Percentiles rank a stretch among this genome's conserved stretches.
Evolutionary conservation across 371 early-diverging fungal genomes (phyloP).

Genomic region (Mortierella sp.): DNA sequence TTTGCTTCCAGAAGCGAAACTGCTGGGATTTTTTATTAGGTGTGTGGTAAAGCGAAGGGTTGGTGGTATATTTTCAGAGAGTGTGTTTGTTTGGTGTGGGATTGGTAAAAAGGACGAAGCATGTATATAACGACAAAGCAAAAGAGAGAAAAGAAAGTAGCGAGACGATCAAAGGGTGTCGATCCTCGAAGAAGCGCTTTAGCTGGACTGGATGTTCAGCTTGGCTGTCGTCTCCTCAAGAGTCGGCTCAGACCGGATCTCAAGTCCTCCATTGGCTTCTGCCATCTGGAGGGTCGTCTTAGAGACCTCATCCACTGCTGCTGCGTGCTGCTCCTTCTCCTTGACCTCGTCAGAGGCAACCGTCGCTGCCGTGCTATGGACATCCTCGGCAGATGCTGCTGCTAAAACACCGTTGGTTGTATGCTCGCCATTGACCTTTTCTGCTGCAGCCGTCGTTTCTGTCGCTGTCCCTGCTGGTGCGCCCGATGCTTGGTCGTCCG

Average conservation of each 20-base stretch:
- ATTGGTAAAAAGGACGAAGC: neutral
- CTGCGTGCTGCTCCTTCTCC: neutral
- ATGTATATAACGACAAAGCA: neutral
- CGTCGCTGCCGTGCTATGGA: neutral
- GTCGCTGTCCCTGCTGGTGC: slow-evolving; percentile 2
- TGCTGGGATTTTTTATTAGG: neutral
- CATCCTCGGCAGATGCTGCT: neutral
- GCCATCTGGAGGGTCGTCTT: slow-evolving; percentile 9
- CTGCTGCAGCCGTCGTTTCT: neutral
- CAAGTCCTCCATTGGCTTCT: slow-evolving; percentile 18
- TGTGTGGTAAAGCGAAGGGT: neutral
- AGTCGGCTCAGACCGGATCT: slow-evolving; percentile 15
- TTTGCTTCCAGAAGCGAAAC: neutral
- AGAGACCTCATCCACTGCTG: slow-evolving; percentile 12
- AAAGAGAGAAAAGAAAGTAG: neutral
- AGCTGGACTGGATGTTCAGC: slow-evolving; percentile 24
- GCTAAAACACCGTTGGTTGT: neutral
- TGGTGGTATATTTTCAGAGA: slow-evolving; percentile 3
- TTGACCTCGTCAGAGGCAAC: slow-evolving; percentile 15
- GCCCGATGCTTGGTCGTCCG: slow-evolving; percentile 19
- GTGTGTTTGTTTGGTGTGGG: neutral
- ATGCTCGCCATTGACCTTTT: neutral
- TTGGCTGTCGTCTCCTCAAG: slow-evolving; percentile 28
- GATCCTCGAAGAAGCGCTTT: neutral
- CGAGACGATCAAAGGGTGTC: neutral